phyloP scores from a whole-genome alignment of 371 early-diverging fungal species.

The Mucor plumbeus region DNA sequence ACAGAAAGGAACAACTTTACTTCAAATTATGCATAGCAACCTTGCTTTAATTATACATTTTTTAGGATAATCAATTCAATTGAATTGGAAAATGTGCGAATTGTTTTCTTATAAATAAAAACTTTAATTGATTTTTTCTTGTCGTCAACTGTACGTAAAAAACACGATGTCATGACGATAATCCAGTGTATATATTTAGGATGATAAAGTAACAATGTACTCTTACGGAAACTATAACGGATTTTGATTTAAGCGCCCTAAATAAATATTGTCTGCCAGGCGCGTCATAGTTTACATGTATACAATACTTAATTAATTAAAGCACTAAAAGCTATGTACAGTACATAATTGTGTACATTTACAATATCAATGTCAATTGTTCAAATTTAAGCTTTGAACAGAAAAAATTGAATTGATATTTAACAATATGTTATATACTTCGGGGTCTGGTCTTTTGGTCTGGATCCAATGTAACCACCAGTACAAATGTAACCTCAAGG shows the following conservation, averaged over 20 bases:
- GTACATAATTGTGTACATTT: background rate
- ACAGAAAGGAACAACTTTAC: background rate
- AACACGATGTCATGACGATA: conserved; percentile 14
- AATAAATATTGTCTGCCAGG: background rate
- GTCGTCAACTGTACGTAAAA: conserved; percentile 11
- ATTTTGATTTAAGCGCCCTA: conserved; percentile 5
- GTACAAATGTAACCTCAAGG: background rate
- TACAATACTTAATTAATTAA: background rate
- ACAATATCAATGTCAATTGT: background rate
- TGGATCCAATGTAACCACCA: conserved; percentile 1
- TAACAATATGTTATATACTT: background rate
- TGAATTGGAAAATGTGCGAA: background rate
- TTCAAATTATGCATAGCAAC: conserved; percentile 2
- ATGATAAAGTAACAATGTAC: conserved; percentile 1
- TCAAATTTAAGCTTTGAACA: background rate
- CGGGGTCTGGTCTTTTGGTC: background rate
- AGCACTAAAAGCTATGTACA: conserved; percentile 1
- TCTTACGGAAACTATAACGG: conserved; percentile 1
- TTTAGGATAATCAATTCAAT: background rate
- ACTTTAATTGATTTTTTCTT: background rate
- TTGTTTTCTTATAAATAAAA: background rate
- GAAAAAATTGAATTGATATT: background rate
- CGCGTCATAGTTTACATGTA: background rate
- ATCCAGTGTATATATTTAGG: background rate
- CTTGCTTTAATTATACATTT: background rate